phyloP scores from a whole-genome alignment of 441 rosid genomes.

The Gossypium schwendimanii region DNA sequence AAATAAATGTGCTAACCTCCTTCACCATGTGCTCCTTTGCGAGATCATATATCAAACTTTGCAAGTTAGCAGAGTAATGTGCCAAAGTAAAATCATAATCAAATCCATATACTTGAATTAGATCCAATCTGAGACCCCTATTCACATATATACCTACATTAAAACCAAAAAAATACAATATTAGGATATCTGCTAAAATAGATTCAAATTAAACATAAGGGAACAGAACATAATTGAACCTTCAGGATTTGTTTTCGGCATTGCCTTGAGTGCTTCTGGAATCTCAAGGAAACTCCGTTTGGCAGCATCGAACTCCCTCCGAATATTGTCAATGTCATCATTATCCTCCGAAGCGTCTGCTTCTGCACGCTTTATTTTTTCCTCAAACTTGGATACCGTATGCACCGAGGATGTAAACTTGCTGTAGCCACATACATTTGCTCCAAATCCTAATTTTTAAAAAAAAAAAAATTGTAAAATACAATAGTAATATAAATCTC shows the following conservation, averaged over 20 bases:
- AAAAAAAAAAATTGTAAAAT: neutral
- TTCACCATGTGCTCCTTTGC: constrained; percentile 87
- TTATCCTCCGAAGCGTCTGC: constrained; percentile 20
- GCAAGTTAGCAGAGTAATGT: constrained; percentile 72
- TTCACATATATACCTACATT: constrained; percentile 74
- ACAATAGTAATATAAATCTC: neutral
- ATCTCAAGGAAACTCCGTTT: constrained; percentile 60
- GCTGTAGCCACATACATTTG: constrained; percentile 28
- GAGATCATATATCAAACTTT: constrained; percentile 82
- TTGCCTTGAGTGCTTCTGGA: constrained; percentile 49
- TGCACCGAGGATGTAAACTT: constrained; percentile 27
- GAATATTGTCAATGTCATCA: constrained; percentile 47
- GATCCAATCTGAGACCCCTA: constrained; percentile 79
- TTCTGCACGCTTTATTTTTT: constrained; percentile 24
- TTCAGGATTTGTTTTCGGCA: constrained; percentile 82
- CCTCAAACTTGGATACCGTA: constrained; percentile 29
- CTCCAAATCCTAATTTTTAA: constrained; percentile 31
- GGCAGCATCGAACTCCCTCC: constrained; percentile 53
- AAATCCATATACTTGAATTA: constrained; percentile 80
- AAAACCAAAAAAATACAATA: constrained; percentile 7
- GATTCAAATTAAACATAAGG: neutral
- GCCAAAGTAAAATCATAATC: constrained; percentile 94
- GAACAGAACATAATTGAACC: constrained; percentile 33
- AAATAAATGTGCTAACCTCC: constrained; percentile 48
- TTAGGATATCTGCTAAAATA: neutral